Evolutionary conservation across 164 flowering plant genomes (phyloP), one percentile per base, ranked within the genome.

Genomic region (Euptelea pleiosperma): DNA sequence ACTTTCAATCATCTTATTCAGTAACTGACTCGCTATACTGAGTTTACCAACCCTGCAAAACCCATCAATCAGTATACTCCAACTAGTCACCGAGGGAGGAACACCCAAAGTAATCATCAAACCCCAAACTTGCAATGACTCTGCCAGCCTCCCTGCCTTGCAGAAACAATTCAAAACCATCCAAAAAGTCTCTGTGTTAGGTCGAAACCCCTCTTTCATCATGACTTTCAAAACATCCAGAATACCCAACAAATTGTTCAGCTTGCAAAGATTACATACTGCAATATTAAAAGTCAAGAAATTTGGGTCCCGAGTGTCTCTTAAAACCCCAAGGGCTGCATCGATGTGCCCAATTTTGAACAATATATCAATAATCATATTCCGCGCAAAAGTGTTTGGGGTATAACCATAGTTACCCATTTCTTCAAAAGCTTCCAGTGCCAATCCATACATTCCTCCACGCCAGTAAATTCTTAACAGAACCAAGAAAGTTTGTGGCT

Each of bases 401-500:
- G 30, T 44, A 50, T 74, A 84, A 42, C 85, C 86, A 57, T 39
- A 72, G 3, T 30, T 36, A 45, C n/a, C 11, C 88, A 84, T 82
- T 58, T 75, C 77, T 37, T 79, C 76, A 65, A 60, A 72, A 30
- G 76, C 73, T 46, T 87, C 82, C 42, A 79, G 43, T 14, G 79
- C 82, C 67, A 66, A 60, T 10, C 24, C 68, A 62, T 72, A 64
- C 77, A 79, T 61, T 33, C 73, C 75, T 14, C 87, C 87, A 44
- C 63, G 78, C 86, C 86, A 84, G 62, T 57, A 84, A 56, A 84
- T 73, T 58, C 86, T 70, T 59, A 84, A 22, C 60, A 86, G 57
- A 53, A 82, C 60, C 77, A 84, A 65, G 47, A 79, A 84, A 21
- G 72, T 72, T 37, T 75, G 79, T 2, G 86, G 67, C 71, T 75